Base-by-base conservation (phyloP, 2,329 filamentous ascomycete species). In the Periconia macrospinosa region DNA sequence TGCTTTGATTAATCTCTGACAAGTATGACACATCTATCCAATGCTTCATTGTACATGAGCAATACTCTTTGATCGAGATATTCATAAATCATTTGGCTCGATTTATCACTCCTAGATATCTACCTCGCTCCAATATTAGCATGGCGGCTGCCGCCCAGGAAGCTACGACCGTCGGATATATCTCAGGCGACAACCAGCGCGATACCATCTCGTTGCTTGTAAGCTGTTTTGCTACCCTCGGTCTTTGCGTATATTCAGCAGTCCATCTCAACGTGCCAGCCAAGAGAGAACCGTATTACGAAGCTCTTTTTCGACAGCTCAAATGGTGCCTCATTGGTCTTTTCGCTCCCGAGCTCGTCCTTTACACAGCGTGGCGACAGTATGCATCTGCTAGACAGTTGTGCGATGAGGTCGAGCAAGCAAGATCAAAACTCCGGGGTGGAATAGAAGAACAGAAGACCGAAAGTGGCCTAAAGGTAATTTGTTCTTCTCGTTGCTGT, bases 311-410 rank as follows among this genome's bases (percentile, higher is more conserved):
- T 6, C 14, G 11, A n/a, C 5, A 45, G 2, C 1, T 41, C 3
- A 40, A 30, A 23, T 53, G 51, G 51, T 40, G 23, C 30, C 40
- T 33, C 19, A 40, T 49, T 46, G 46, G 46, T 8, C 11, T 53
- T 15, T 53, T 40, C 45, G 51, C 33, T 14, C 51, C 51, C 20
- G 51, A 53, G 41, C 41, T 53, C 17, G 41, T 53, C 7, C 18
- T 52, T 6, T 52, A 15, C 20, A 49, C 57, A 2, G 56, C 58
- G 6, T 58, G 58, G 56, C 49, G 58, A 37, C 53, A 60, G 17
- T 45, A 49, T 11, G 49, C 50, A 17, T 56, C 55, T 13, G 55
- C 55, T 35, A 49, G 46, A 20, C 50, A 52, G 37, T 45, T 60
- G 17, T 18, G 17, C 35, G 40, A 20, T n/a, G 27, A 44, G 41